Conservation (phyloP, 495 filamentous ascomycete species). For the Penicillium salamii region DNA sequence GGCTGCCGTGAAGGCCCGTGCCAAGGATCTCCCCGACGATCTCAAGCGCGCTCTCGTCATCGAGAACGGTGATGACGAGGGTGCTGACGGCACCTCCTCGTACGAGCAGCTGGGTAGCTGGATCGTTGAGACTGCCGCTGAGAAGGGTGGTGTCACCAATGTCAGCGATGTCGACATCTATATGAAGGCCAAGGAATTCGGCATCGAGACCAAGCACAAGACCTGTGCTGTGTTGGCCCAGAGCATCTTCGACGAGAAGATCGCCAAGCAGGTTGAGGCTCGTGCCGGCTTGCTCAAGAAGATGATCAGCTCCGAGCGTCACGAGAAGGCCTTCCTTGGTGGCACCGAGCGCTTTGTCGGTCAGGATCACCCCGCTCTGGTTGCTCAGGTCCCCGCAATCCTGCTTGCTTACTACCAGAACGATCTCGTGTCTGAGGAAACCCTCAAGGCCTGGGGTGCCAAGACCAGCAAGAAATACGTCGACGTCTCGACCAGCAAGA, state of each 20-base stretch:
- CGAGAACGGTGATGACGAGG: slow-evolving; percentile 81
- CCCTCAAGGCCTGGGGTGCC: slow-evolving; percentile 83
- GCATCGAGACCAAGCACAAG: slow-evolving; percentile 92
- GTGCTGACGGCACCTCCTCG: slow-evolving; percentile 74
- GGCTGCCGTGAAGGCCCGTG: slow-evolving; percentile 91
- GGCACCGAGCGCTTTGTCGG: slow-evolving; percentile 91
- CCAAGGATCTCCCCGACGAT: slow-evolving; percentile 83
- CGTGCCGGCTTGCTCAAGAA: slow-evolving; percentile 86
- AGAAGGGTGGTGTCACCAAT: slow-evolving; percentile 67
- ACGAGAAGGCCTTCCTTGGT: slow-evolving; percentile 96
- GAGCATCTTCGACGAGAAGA: slow-evolving; percentile 88
- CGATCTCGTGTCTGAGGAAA: slow-evolving; percentile 82
- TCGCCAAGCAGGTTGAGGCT: slow-evolving; percentile 77
- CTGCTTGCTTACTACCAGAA: slow-evolving; percentile 83
- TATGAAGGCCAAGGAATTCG: slow-evolving; percentile 89
- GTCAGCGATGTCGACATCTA: slow-evolving; percentile 88
- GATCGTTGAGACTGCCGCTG: slow-evolving; percentile 72
- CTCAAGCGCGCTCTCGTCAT: slow-evolving; percentile 86
- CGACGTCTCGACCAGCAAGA: slow-evolving; percentile 83
- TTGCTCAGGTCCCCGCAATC: slow-evolving; percentile 76
- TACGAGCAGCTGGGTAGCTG: slow-evolving; percentile 94
- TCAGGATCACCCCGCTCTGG: slow-evolving; percentile 75
- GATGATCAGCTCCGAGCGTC: slow-evolving; percentile 85
- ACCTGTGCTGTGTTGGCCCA: slow-evolving; percentile 89
- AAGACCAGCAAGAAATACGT: slow-evolving; percentile 98